These are phyloP conservation scores for Syncephalis plumigaleata DNA, from an alignment of 371 early-diverging fungal genomes.

Conservation along the genomic window DNA sequence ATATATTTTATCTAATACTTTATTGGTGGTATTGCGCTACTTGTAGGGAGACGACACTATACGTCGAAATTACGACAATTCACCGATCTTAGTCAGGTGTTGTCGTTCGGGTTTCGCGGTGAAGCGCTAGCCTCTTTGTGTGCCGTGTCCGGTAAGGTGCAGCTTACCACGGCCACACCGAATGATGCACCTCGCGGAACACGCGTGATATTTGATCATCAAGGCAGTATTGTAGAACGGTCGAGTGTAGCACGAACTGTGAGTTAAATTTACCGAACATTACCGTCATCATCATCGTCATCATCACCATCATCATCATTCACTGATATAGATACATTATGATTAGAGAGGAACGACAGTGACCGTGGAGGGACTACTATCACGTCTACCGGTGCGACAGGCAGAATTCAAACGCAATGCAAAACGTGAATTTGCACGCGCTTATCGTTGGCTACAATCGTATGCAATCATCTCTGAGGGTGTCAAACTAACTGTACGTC, in stretches of 20 bases:
- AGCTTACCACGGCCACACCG: conserved; percentile 44
- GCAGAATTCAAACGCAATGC: conserved; percentile 69
- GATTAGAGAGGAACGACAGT: conserved; percentile 70
- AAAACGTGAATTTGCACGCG: conserved; percentile 59
- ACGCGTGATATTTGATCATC: conserved; percentile 42
- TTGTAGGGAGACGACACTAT: conserved; percentile 46
- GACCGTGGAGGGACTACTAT: conserved; percentile 55
- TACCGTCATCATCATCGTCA: neutral
- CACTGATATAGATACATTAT: conserved; percentile 1
- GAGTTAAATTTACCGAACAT: neutral
- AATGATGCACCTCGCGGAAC: conserved; percentile 43
- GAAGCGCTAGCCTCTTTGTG: conserved; percentile 71
- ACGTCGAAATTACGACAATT: conserved; percentile 62
- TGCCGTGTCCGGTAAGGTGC: conserved; percentile 29
- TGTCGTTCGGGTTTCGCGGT: conserved; percentile 72
- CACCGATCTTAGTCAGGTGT: conserved; percentile 41
- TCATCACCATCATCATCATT: neutral
- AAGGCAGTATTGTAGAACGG: conserved; percentile 25
- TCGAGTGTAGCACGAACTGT: conserved; percentile 30
- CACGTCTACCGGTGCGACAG: conserved; percentile 75
- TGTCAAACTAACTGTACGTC: conserved; percentile 45
- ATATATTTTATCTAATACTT: neutral
- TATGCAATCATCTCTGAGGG: conserved; percentile 59
- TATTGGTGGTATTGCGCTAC: too few species aligned
- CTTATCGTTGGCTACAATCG: conserved; percentile 65